Base-by-base conservation (phyloP, 169 alveolate species). In the Plasmodium coatneyi region DNA sequence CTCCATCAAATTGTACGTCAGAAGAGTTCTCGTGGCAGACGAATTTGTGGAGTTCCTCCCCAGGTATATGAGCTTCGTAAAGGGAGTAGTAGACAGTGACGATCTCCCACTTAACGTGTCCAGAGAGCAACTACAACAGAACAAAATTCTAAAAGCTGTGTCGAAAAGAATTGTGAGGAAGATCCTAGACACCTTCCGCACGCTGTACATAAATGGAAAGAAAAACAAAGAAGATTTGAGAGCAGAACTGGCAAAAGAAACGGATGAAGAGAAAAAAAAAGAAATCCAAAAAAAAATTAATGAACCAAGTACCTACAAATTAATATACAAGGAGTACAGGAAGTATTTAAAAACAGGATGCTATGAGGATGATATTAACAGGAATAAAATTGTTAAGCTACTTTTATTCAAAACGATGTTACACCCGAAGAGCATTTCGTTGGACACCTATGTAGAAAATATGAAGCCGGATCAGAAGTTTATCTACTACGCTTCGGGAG, bases 91-190 rank as follows among this genome's bases (percentile, higher is more conserved):
- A 49, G 99, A 99, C 95, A 96, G 99, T 22, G 99, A 99, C 89
- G 99, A 98, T 92, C 95, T 99, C 86, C 99, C 99, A 1, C 98
- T 99, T 74, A 99, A 99, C 92, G 99, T 99, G 52, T 98, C 99
- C 0, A 94, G 99, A 41, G 99, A 98, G 93, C 97, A 97, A 83
- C 95, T 98, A 36, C 99, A 98, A 93, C 99, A 98, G 92, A 97
- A 98, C 90, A 98, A 98, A 96, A 97, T 98, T 71, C 93, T 98
- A 83, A 98, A 97, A 95, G 98, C 98, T 60, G 97, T 98, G 81
- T 96, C 98, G 92, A 99, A 99, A 97, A 99, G 99, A 97, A 96
- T 99, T 19, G 99, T 99, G 6, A 97, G 99, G 80, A 99, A 99
- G 92, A 98, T 99, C 25, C 96, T 99, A 80, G 99, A 99, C 79